Evolutionary conservation across 805 yeast species (phyloP), one percentile per base, ranked within the genome.

Genomic region (Spathaspora girioi): DNA sequence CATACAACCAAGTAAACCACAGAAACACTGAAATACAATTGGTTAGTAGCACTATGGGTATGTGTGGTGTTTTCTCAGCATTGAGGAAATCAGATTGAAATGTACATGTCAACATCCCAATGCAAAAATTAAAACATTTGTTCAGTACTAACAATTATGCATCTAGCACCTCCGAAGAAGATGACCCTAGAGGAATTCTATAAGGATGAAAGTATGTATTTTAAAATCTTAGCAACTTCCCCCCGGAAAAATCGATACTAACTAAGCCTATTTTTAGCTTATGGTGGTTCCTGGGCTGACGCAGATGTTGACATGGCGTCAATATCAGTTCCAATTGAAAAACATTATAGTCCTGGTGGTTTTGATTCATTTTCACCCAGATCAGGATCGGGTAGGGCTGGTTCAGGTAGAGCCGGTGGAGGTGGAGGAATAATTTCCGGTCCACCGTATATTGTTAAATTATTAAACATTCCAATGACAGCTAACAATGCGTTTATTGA

Each of bases 391-490:
- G 50, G 52, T 5, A 53, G 54, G 27, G 51, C 53, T 11, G 54
- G 54, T 17, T 60, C 49, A 50, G 32, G 32, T 29, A 29, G 32
- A 29, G 14, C 10, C 26, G 49, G 46, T 45, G 56, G 2, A 41
- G 49, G 46, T 45, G 56, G 2, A 41, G 47, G 60, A 42, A 29
- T 47, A 8, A 46, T 41, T 50, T 43, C 51, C 38, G 73, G 76
- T 0, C 87, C 88, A 0, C 92, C 92, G 1, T 86, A 75, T 62
- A 85, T 86, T 51, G 80, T 81, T 44, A 86, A 85, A 61, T 73
- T 87, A 49, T 64, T 80, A 6, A 82, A 83, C 54, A 64, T 87
- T 38, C 89, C 91, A 0, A 70, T 79, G 2, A 75, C 75, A 19
- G 76, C 83, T 38, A 75, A 79, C 48, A 75, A 79, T 19, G 69